These are phyloP conservation scores for Candida coleopterorum DNA, from an alignment of 805 yeast species.

Conservation along the genomic window DNA sequence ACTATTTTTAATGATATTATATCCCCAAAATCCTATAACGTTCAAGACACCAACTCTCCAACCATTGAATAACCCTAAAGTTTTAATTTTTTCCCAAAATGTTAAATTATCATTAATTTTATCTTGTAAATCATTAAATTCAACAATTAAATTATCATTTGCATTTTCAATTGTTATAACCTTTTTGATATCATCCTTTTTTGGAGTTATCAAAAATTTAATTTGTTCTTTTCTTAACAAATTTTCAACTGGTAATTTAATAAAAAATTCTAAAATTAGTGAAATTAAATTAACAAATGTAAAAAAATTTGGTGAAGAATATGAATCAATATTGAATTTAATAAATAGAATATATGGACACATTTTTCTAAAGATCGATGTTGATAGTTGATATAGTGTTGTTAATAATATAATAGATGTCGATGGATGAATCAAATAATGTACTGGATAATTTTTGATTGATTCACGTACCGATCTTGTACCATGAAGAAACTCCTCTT, in stretches of 20 bases:
- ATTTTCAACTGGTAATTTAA: constrained; percentile 85
- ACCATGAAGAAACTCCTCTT: constrained; percentile 9
- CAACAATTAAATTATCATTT: constrained; percentile 52
- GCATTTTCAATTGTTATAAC: constrained; percentile 42
- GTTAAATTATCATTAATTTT: constrained; percentile 13
- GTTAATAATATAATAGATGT: constrained; percentile 40
- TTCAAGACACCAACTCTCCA: constrained; percentile 87
- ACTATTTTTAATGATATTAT: constrained; percentile 50
- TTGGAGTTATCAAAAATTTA: constrained; percentile 47
- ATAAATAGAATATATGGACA: constrained; percentile 62
- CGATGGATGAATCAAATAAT: constrained; percentile 56
- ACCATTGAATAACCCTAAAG: constrained; percentile 62
- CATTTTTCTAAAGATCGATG: constrained; percentile 56
- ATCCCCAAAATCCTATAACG: constrained; percentile 79
- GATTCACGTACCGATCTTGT: constrained; percentile 70
- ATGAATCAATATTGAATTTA: constrained; percentile 60
- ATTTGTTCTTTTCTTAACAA: constrained; percentile 81
- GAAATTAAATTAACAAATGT: constrained; percentile 55
- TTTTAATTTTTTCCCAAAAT: constrained; percentile 34
- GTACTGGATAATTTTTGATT: constrained; percentile 52
- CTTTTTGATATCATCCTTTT: constrained; percentile 31
- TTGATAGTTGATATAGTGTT: constrained; percentile 54
- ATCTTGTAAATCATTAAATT: constrained; percentile 33
- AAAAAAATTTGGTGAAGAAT: constrained; percentile 56
- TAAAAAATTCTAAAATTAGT: constrained; percentile 63